These are phyloP conservation scores for Monilinia fructicola DNA, from an alignment of 2,329 filamentous ascomycete genomes.

Conservation along the genomic window DNA sequence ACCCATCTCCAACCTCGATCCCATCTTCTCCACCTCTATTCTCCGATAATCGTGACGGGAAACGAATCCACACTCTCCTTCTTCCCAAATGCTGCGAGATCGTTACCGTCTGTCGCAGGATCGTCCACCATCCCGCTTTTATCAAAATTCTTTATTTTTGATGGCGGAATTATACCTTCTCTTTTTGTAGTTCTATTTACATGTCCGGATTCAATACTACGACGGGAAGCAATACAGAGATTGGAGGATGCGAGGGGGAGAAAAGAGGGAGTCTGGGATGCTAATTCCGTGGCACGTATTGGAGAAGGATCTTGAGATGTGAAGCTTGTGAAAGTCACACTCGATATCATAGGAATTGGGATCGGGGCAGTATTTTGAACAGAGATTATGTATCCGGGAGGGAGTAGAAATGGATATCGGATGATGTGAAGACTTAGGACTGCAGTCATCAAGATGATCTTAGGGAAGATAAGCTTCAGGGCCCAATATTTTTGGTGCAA, in stretches of 20 bases:
- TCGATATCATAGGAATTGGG: neutral
- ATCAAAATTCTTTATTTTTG: no score
- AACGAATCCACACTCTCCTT: no score
- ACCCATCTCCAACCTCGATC: no score
- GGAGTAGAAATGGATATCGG: neutral
- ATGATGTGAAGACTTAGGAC: neutral
- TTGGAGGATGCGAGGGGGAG: conserved; percentile 24
- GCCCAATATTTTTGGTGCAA: no score
- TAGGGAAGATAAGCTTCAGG: neutral
- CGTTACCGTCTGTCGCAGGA: no score
- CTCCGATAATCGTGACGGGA: no score
- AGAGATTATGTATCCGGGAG: neutral
- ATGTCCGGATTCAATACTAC: no score
- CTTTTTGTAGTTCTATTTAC: no score
- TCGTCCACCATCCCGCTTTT: no score
- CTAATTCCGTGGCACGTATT: conserved; percentile 22
- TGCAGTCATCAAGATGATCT: neutral
- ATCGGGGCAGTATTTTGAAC: neutral
- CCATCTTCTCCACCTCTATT: no score
- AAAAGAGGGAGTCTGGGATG: conserved; percentile 30
- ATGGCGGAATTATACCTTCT: no score
- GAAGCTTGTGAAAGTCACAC: neutral
- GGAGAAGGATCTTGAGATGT: conserved; percentile 19
- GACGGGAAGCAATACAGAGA: conserved; percentile 27
- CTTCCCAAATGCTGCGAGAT: no score